phyloP scores from a whole-genome alignment of 1,139 yeast genomes.

The Candida anutae region DNA sequence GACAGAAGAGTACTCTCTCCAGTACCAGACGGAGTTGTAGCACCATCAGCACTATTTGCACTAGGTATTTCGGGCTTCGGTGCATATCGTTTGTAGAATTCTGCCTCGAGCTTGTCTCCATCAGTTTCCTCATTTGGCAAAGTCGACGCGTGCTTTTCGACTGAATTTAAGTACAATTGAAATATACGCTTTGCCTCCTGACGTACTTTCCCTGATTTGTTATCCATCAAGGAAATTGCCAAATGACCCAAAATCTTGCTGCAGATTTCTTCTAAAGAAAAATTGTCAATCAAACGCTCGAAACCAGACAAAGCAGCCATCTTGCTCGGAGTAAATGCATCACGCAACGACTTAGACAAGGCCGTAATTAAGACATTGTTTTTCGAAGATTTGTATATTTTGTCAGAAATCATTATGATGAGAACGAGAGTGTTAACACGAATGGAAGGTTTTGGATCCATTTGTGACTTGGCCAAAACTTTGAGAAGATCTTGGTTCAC shows the following conservation, averaged over 20 bases:
- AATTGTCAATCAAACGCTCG: conserved; percentile 53
- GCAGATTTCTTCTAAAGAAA: conserved; percentile 71
- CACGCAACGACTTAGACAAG: conserved; percentile 74
- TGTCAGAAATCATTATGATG: conserved; percentile 61
- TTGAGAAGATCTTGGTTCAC: conserved; percentile 80
- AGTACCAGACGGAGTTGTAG: conserved; percentile 1
- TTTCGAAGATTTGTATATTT: conserved; percentile 52
- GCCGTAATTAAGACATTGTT: conserved; percentile 81
- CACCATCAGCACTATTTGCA: conserved; percentile 7
- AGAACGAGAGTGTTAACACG: conserved; percentile 80
- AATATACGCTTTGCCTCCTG: conserved; percentile 63
- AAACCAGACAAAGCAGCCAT: conserved; percentile 75
- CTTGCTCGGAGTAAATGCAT: conserved; percentile 70
- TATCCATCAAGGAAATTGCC: conserved; percentile 78
- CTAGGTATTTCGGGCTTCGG: too few relatives aligned
- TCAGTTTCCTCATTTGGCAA: conserved; percentile 44
- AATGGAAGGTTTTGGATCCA: conserved; percentile 75
- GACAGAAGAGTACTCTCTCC: conserved; percentile 4
- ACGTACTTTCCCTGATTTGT: conserved; percentile 57
- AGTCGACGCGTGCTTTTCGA: conserved; percentile 52
- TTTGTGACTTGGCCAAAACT: conserved; percentile 79
- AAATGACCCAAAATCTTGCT: conserved; percentile 78
- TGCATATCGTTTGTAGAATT: conserved; percentile 26
- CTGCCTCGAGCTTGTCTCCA: conserved; percentile 18
- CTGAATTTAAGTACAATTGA: conserved; percentile 54